Evolutionary conservation across 345 rosid species (phyloP), one percentile per base, ranked within the genome.

Genomic region (sweet orange (Citrus sinensis)): DNA sequence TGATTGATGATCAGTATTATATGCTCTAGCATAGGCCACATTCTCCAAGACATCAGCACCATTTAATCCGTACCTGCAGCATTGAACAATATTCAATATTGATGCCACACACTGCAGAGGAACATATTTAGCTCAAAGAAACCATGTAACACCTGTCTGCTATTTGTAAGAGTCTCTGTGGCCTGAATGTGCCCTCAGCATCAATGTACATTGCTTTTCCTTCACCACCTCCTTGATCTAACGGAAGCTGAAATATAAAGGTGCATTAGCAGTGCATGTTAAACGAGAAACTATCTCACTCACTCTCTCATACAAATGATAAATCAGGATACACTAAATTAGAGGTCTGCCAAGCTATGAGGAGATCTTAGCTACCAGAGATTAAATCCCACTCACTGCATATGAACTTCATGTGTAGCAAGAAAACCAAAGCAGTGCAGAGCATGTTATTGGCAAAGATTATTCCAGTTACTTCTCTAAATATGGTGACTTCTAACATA

Each of bases 221-320:
- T 82, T 94, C 98, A 24, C 98, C 97, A 1, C 98, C 99, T 71
- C 99, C 98, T 92, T 96, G 98, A 89, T 96, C 98, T 83, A 96
- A 80, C 25, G 97, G 99, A 85, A 94, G 97, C 98, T 92, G 90
- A 84, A 78, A 85, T 25, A 78, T 75, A 29, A 49, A 40, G 61
- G 32, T 11, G 39, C 20, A 66, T 75, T 67, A 74, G 80, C 62
- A 74, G 37, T 2, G 39, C 40, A 34, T 16, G 14, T 29, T 46
- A 65, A 46, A 16, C 4, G 66, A 51, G 19, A 20, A n/a, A 70
- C 73, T 69, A 3, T n/a, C 30, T 27, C n/a, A 46, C 4, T 27
- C n/a, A 46, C 59, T 70, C 59, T 68, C 54, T 46, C 58, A 34
- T 25, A 6, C 29, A 25, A 46, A 10, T 46, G 56, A 46, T 14